Base-by-base conservation (phyloP, 176 grass and related monocot species). In the Avena atlantica region DNA sequence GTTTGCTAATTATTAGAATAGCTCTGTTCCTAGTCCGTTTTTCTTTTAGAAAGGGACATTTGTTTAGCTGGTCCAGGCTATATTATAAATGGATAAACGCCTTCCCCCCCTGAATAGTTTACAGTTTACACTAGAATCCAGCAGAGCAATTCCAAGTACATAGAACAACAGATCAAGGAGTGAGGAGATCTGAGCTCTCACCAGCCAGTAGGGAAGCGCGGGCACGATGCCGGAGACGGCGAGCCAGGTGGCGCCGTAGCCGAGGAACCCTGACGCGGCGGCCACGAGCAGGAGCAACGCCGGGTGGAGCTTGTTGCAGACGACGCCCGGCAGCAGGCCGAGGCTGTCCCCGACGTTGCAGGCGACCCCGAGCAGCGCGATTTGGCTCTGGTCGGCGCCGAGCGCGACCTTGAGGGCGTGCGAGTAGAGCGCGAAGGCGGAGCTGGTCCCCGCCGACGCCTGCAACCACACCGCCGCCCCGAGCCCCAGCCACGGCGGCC, bases 341-440 rank as follows among this genome's bases (percentile, higher is more conserved):
- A 98, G 88, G 76, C 91, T 98, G 82, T 98, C 96, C 40, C 93
- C 96, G 17, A 93, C 70, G 83, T 98, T 94, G 86, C 94, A 95
- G 63, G 96, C 96, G 57, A 98, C 96, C 44, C 84, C 96, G 29
- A 98, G 92, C 44, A 98, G 78, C 61, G 90, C 90, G 82, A 98
- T 86, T 61, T 88, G 92, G 86, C 93, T 80, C 90, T 98, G 96
- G 75, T 83, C 90, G 52, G 76, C 68, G 13, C 85, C 92, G 15
- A 98, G 84, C 9, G 83, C 59, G 9, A 23, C 55, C 87, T 98
- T 98, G 87, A 98, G 93, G 37, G 90, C 81, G 86, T 91, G 93
- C 24, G 96, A 95, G 84, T 95, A 98, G 78, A 98, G 92, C 16
- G 96, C 92, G 85, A 98, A 98, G 7, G 88, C 91, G 79, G 94